Base-by-base conservation (phyloP, 192 early-diverging fungal species). In the Podila minutissima region DNA sequence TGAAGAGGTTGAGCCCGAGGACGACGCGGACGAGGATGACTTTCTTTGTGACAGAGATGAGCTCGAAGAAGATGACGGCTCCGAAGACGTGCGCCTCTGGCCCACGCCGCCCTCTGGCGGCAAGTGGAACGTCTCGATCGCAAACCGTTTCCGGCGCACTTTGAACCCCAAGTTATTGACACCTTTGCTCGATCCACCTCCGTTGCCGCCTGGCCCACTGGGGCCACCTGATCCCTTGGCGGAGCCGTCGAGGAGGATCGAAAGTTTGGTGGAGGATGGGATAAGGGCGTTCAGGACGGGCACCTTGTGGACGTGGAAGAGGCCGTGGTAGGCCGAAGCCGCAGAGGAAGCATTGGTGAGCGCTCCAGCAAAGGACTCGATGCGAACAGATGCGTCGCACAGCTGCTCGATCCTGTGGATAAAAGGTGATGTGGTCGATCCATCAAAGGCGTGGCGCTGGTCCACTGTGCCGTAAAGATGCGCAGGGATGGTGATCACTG, bases 281-380 rank as follows among this genome's bases (percentile, higher is more conserved):
- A 92, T 84, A 22, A 96, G 84, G 10, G 95, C 92, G 64, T 96
- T 92, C 8, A 95, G 81, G 6, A 89, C 86, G 4, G 94, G 92
- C 15, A 96, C 75, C 83, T 95, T 95, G 76, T 93, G 91, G 7
- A 95, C 92, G 75, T 95, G 93, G 74, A 97, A 86, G 50, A 97
- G 90, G 0, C 97, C 97, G 75, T 97, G 94, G 70, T 96, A 99
- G 5, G 92, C 91, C 32, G 90, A 78, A 2, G 91, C 76, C 4
- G 76, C 88, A 41, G 92, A 93, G 0, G 89, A 74, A 4, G 84
- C 75, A 41, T 90, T 82, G 12, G 85, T 87, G 12, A 86, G 84
- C 53, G 86, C 83, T 15, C 95, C 94, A 55, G 94, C 94, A 91
- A 99, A 99, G 7, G 96, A 98, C 83, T 98, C 95, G 19, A 99